These are phyloP conservation scores for Phytophthora ramorum DNA, from an alignment of 352 stramenopile species.

Conservation along the genomic window DNA sequence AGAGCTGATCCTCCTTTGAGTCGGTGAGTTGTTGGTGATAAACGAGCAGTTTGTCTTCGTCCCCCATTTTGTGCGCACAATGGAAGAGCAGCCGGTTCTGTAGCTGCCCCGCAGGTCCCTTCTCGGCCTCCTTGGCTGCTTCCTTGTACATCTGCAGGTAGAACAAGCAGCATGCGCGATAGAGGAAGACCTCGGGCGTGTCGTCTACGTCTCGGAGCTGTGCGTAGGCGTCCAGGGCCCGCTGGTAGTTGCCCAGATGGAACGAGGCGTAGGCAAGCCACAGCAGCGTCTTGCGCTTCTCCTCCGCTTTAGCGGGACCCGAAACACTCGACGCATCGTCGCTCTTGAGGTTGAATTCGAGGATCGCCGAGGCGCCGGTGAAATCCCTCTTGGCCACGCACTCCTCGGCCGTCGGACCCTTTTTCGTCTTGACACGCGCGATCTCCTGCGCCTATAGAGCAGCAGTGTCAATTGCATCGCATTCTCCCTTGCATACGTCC, in stretches of 20 bases:
- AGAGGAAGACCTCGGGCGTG: conserved; percentile 84
- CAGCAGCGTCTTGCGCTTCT: conserved; percentile 83
- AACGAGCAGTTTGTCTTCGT: conserved; percentile 95
- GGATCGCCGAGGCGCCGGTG: conserved; percentile 92
- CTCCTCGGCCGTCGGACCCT: conserved; percentile 78
- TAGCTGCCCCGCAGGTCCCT: conserved; percentile 70
- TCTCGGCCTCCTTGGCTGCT: conserved; percentile 77
- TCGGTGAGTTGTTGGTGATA: conserved; percentile 95
- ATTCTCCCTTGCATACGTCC: not conserved
- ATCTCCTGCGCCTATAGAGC: conserved; percentile 52
- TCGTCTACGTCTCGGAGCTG: conserved; percentile 76
- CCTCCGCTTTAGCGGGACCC: conserved; percentile 42
- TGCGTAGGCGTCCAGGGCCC: conserved; percentile 92
- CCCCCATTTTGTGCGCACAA: conserved; percentile 91
- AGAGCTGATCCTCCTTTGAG: conserved; percentile 94
- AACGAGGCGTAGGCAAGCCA: conserved; percentile 97
- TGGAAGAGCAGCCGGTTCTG: conserved; percentile 96
- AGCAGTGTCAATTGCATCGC: not conserved
- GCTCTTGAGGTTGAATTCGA: conserved; percentile 95
- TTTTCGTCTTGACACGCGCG: conserved; percentile 79
- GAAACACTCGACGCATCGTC: conserved; percentile 58
- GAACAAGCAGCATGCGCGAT: conserved; percentile 93
- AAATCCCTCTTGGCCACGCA: conserved; percentile 91
- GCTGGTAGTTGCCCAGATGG: conserved; percentile 95
- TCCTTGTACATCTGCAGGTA: conserved; percentile 94